phyloP scores from a whole-genome alignment of 2,329 filamentous ascomycete species.

The Acarospora socialis region DNA sequence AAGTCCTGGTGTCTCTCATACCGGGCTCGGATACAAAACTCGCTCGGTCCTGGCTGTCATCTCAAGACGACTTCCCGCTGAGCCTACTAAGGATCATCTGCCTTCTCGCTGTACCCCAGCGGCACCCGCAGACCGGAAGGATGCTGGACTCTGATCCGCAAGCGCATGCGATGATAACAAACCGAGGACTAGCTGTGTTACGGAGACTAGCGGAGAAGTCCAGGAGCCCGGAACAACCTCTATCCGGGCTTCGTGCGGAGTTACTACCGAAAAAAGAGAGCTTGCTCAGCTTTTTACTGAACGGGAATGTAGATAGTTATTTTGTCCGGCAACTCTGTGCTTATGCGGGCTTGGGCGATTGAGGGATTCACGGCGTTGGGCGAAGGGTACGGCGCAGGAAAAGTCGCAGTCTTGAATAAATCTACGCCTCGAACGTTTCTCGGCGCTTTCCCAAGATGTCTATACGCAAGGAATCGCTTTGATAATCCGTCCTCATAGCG shows the following conservation, averaged over 20 bases:
- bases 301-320: constrained; percentile 47
- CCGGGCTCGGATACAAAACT: constrained; percentile 57
- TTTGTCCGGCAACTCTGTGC: constrained; percentile 55
- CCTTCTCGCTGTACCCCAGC: constrained; percentile 35
- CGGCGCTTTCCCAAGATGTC: too few relatives aligned
- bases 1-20: constrained; percentile 67
- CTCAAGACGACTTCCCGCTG: constrained; percentile 68
- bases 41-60: constrained; percentile 67
- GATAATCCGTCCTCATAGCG: too few relatives aligned
- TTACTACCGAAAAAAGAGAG: constrained; percentile 53
- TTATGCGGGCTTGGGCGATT: constrained; percentile 42
- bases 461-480: too few relatives aligned
- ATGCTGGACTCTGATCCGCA: constrained; percentile 26
- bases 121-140: constrained; percentile 21
- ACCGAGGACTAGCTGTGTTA: constrained; percentile 54
- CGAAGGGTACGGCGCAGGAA: background rate
- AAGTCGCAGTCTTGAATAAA: background rate
- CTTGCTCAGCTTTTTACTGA: constrained; percentile 52
- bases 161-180: constrained; percentile 41
- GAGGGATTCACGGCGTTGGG: constrained; percentile 13
- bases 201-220: constrained; percentile 53
- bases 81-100: constrained; percentile 65
- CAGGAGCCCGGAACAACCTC: constrained; percentile 39
- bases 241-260: constrained; percentile 40
- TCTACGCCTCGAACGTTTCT: too few relatives aligned